Base-by-base conservation (phyloP, 306 rosid genomes). In the Calophaca sinica region DNA sequence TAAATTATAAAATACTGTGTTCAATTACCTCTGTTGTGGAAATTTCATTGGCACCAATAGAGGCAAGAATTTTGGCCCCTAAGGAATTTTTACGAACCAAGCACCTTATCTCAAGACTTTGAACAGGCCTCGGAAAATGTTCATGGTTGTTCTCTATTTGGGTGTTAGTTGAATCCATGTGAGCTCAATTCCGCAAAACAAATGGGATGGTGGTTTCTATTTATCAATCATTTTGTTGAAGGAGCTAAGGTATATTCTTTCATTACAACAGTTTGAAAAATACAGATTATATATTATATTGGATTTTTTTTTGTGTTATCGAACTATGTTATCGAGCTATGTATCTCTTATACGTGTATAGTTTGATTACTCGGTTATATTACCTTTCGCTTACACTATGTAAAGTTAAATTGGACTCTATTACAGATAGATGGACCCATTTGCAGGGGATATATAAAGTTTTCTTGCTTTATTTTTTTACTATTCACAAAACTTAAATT, bases 21-120 rank as follows among this genome's bases (percentile, higher is more conserved):
- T 38, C 5, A 10, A 20, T 70, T 72, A 84, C 89, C 89, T 87
- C 81, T 11, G 20, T 52, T 14, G 81, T 78, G 70, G 8, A 57
- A 57, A 78, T 64, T 54, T 86, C 91, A 46, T 85, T 87, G 67
- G 78, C 79, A 78, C 90, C 90, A 66, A 89, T 45, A 74, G 74
- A 59, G 49, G 29, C 76, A 59, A 35, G 53, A 77, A 77, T 1
- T 15, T 55, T 55, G 65, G 36, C 5, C 8, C 29, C 51, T 55
- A n/a, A 11, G 9, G 28, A 42, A 29, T 41, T 55, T 6, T 71
- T 55, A 36, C 28, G 31, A 32, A 52, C 74, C 33, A 50, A 69
- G 15, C 14, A 15, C 9, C 20, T 54, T 53, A 13, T 36, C 74
- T 69, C 62, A 14, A 0, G 7, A 11, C 39, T 9, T 53, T 70